Base-by-base conservation (phyloP, 2,329 filamentous ascomycete genomes). In the Fusarium sp. region DNA sequence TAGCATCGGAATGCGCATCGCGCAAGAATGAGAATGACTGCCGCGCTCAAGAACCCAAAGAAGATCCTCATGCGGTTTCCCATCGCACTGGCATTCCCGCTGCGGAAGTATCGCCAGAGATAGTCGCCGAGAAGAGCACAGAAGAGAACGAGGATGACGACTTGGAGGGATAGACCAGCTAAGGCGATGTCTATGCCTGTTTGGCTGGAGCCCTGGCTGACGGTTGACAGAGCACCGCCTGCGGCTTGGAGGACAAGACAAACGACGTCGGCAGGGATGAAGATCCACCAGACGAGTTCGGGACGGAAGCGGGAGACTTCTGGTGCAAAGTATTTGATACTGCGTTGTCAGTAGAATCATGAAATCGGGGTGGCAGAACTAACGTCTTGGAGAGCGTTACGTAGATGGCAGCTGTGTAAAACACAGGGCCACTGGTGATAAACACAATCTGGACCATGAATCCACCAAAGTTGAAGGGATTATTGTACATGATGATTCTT, bases 1-100 rank as follows among this genome's bases (percentile, higher is more conserved):
- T 89, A 89, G 47, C 92, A 89, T 61, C 91, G 86, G 79, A 90
- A 93, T 15, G 88, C 84, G 72, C 88, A 91, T 22, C 91, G 84
- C 8, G 87, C 86, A 44, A 92, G 87, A 73, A 93, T 90, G 48
- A 88, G 83, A 6, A 91, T 57, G 7, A 91, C 89, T 1, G 90
- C 87, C 4, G 88, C 76, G 3, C 82, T 79, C 17, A 92, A 81
- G 50, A 86, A 88, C 5, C 80, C 73, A 18, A 90, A 82, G 77
- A 91, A 92, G n/a, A 81, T 13, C 11, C 77, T 77, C 72, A 82
- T 79, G 1, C 76, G 75, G 2, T 28, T 54, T 8, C 65, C 74
- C 26, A 83, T 38, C 0, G 71, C 50, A 2, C 69, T 63, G 3
- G 73, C 68, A 1, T 69, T 66, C 1, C 71, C 67, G 8, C 70